Percentiles rank a stretch among this genome's conserved stretches.
These are phyloP conservation scores for Hortiboletus campestris DNA, from an alignment of 768 basidiomycete species.

Conservation along the genomic window DNA sequence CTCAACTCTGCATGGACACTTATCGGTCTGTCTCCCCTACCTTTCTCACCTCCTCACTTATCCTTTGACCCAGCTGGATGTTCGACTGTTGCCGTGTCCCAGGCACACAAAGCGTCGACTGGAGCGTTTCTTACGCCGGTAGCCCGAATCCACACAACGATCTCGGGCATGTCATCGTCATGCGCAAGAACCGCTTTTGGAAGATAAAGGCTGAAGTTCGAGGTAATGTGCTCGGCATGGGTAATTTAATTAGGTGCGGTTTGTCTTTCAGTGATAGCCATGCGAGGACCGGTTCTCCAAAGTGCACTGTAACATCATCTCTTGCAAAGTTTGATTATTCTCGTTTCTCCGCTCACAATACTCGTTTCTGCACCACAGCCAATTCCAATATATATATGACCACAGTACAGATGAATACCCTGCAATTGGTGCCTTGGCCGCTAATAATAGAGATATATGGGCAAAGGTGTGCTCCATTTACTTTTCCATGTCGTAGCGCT, in stretches of 20 bases:
- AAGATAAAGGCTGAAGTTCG: constrained; percentile 62
- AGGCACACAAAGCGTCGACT: constrained; percentile 70
- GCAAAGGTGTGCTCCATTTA: constrained; percentile 54
- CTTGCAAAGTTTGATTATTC: background rate
- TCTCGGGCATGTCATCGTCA: constrained; percentile 77
- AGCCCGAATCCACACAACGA: constrained; percentile 30
- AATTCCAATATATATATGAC: constrained; percentile 70
- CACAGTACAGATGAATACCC: constrained; percentile 62
- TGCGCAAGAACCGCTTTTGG: constrained; percentile 86
- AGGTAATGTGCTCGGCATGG: constrained; percentile 59
- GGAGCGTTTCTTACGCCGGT: constrained; percentile 70
- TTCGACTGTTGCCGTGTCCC: constrained; percentile 87
- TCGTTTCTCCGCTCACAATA: background rate
- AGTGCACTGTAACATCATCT: background rate
- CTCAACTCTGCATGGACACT: constrained; percentile 82
- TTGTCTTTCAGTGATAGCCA: background rate
- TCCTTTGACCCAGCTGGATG: constrained; percentile 67
- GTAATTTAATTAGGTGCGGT: constrained; percentile 61
- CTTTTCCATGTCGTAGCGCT: background rate
- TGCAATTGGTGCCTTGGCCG: constrained; percentile 73
- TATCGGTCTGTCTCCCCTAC: constrained; percentile 51
- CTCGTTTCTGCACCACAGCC: constrained; percentile 41
- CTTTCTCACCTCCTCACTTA: background rate
- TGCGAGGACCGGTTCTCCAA: background rate
- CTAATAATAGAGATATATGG: constrained; percentile 85